phyloP scores from a whole-genome alignment of 805 yeast genomes.

The Wickerhamomyces rabaulensis region DNA sequence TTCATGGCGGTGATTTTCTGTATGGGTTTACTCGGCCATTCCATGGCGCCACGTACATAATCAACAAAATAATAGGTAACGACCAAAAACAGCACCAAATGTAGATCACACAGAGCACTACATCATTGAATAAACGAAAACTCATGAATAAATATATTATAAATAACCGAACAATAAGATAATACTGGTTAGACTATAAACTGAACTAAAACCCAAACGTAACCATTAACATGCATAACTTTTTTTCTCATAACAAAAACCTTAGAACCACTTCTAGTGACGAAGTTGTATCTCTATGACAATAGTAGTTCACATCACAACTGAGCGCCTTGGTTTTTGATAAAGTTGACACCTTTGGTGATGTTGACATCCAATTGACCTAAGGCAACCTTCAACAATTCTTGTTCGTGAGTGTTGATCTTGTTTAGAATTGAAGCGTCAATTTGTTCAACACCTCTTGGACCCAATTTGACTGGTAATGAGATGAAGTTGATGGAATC shows the following conservation, averaged over 20 bases:
- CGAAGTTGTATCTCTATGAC: not conserved
- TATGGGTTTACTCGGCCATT: too few species aligned
- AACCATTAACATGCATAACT: not conserved
- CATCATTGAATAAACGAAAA: not conserved
- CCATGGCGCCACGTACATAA: too few species aligned
- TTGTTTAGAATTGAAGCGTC: slow-evolving; percentile 18
- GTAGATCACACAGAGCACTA: not conserved
- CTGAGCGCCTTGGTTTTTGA: slow-evolving; percentile 11
- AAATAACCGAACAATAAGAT: not conserved
- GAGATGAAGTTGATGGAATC: slow-evolving; percentile 17
- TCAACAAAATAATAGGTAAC: too few species aligned
- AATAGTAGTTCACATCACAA: not conserved
- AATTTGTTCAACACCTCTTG: slow-evolving; percentile 18
- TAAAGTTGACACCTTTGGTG: slow-evolving; percentile 22
- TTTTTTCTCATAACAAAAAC: not conserved
- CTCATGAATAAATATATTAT: not conserved
- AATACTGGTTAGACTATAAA: not conserved
- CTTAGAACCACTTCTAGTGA: not conserved
- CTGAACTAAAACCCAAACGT: not conserved
- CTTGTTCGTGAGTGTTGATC: slow-evolving; percentile 19
- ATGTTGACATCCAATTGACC: slow-evolving; percentile 19
- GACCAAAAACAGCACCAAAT: not conserved
- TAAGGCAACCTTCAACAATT: slow-evolving; percentile 16
- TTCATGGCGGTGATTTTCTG: too few species aligned
- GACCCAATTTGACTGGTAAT: slow-evolving; percentile 20